Base-by-base conservation (phyloP, 805 yeast genomes). In the Metschnikowia noctiluminum region DNA sequence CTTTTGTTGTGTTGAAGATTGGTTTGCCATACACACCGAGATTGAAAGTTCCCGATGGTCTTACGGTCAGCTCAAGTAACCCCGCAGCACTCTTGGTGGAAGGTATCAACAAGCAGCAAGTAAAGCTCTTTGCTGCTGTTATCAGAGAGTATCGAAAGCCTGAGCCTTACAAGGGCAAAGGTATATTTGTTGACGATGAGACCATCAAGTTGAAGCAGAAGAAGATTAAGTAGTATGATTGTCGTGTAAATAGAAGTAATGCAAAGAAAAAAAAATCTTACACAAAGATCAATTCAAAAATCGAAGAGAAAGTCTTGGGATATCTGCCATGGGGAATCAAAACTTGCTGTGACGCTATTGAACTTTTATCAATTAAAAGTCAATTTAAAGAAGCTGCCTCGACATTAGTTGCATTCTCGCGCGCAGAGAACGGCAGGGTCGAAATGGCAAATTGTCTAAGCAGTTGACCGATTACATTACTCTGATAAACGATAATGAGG, bases 111-210 rank as follows among this genome's bases (percentile, higher is more conserved):
- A 87, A 89, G 68, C 96, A 91, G 67, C 84, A 85, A 63, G 91
- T 94, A 42, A 85, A 82, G 62, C 76, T 85, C 46, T 89, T 88
- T 69, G 99, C 98, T 15, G 96, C 96, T 13, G 81, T 82, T 49
- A 76, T 94, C 56, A 84, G 98, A 67, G 81, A 80, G 59, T 82
- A 82, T 76, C 89, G 88, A 65, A 96, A 96, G 52, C 99, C 99
- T 40, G 99, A 94, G 73, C 97, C 97, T 36, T 94, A 94, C 69
- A 94, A 94, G 73, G 99, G 99, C 65, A 95, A 95, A 60, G 99
- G 99, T 63, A 86, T 94, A 43, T 94, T 86, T 65, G 85, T 94
- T 43, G 87, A 91, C 68, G 87, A 83, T 62, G 98, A 94, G 74
- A 89, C 95, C 43, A 86, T 94, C 67, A 84, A 82, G 65, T 76